These are phyloP conservation scores for Pleomassaria siparia DNA, from an alignment of 2,329 filamentous ascomycete species.

Conservation along the genomic window DNA sequence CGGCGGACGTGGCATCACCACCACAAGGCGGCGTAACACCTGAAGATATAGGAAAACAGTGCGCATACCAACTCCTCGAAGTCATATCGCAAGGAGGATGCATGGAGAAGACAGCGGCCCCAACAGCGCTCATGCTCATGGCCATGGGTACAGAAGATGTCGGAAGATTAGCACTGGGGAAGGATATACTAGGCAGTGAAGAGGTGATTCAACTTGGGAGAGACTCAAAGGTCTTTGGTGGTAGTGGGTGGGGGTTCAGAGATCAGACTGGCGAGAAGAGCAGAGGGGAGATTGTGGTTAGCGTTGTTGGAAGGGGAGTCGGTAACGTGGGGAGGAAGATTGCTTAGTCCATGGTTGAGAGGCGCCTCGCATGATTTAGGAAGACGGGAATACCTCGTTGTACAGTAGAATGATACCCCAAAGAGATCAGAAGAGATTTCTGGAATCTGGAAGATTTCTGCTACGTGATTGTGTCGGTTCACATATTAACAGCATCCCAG, in stretches of 20 bases:
- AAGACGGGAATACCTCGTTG: neutral
- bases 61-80: conserved; percentile 87
- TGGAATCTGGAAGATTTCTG: too few relatives aligned
- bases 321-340: conserved; percentile 33
- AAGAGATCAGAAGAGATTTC: neutral
- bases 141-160: conserved; percentile 98
- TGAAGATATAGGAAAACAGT: conserved; percentile 86
- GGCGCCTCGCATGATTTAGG: too few relatives aligned
- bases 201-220: conserved; percentile 77
- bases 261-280: conserved; percentile 54
- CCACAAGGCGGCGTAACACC: conserved; percentile 79
- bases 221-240: conserved; percentile 85
- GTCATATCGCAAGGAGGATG: conserved; percentile 80
- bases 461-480: too few relatives aligned
- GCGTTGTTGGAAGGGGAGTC: conserved; percentile 88
- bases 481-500: too few relatives aligned
- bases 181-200: conserved; percentile 78
- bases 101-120: conserved; percentile 69
- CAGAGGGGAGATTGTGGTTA: conserved; percentile 73
- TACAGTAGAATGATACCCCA: neutral
- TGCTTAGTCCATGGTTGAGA: too few relatives aligned
- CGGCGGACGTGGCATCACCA: conserved; percentile 76
- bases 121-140: conserved; percentile 84
- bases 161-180: conserved; percentile 78
- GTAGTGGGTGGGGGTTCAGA: conserved; percentile 85